Conservation (phyloP, 2,329 filamentous ascomycete species). For the Neospermospora avenae region DNA sequence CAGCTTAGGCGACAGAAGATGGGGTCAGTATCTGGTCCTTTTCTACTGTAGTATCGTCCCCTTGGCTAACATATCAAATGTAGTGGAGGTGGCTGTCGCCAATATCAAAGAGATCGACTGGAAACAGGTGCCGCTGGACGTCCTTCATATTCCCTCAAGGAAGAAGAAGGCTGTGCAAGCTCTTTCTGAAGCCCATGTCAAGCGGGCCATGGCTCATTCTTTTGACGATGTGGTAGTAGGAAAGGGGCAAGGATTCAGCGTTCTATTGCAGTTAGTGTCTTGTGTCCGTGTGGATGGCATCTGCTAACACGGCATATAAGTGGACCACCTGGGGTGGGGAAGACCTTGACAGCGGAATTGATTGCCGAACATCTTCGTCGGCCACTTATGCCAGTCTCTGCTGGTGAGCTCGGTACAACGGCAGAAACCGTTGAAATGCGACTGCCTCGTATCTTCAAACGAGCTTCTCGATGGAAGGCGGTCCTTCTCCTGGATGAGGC, state of each 20-base stretch:
- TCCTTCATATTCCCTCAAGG: constrained; percentile 25
- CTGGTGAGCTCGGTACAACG: constrained; percentile 2
- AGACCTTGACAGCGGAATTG: constrained; percentile 19
- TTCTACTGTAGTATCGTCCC: neutral
- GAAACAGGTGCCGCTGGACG: constrained; percentile 1
- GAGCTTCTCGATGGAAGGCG: constrained; percentile 37
- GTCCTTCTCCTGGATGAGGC: constrained; percentile 25
- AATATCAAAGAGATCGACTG: constrained; percentile 20
- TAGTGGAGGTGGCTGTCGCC: constrained; percentile 18
- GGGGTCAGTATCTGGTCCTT: constrained; percentile 11
- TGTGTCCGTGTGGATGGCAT: neutral
- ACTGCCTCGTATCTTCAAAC: constrained; percentile 44
- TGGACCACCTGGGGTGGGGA: constrained; percentile 17
- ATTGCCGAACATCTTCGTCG: constrained; percentile 11
- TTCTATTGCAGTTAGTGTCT: constrained; percentile 8
- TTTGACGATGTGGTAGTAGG: constrained; percentile 3
- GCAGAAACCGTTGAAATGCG: constrained; percentile 33
- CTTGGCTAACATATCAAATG: constrained; percentile 14
- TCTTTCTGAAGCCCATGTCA: constrained; percentile 7
- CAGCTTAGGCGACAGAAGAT: constrained; percentile 9
- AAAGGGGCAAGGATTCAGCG: constrained; percentile 2
- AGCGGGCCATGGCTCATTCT: neutral
- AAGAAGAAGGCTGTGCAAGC: constrained; percentile 21
- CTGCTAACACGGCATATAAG: constrained; percentile 9
- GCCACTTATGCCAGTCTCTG: constrained; percentile 9